A percentile compares a stretch with the other conserved stretches of the same genome.
Evolutionary conservation across 2,329 filamentous ascomycete species (phyloP).

Genomic region (Phyllosticta paracitricarpa): DNA sequence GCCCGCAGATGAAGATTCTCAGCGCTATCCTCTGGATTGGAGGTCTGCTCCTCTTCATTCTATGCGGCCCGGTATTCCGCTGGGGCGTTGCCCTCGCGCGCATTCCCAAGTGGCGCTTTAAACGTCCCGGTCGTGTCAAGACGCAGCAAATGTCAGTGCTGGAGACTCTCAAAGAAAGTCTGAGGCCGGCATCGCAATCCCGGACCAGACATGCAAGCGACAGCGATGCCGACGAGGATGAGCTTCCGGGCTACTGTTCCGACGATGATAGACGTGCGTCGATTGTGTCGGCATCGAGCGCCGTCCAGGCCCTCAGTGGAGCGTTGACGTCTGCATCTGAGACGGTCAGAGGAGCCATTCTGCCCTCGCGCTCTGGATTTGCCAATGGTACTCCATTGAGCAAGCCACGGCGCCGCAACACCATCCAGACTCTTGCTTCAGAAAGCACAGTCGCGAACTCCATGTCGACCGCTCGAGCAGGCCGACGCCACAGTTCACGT

Average conservation of each 20-base stretch:
- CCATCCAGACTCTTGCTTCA: slow-evolving; percentile 17
- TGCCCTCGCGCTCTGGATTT: neutral
- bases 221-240: slow-evolving; percentile 40
- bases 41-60: slow-evolving; percentile 64
- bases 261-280: slow-evolving; percentile 5
- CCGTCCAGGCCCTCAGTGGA: neutral
- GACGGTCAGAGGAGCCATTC: neutral
- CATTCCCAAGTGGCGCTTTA: slow-evolving; percentile 85
- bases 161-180: slow-evolving; percentile 28
- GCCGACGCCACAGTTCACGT: slow-evolving; percentile 18
- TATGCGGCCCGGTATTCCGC: slow-evolving; percentile 62
- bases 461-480: neutral
- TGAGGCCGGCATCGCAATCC: slow-evolving; percentile 14
- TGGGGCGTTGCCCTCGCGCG: slow-evolving; percentile 81
- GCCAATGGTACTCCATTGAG: neutral
- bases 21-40: slow-evolving; percentile 42
- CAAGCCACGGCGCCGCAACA: slow-evolving; percentile 21
- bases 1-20: slow-evolving; percentile 41
- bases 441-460: slow-evolving; percentile 1
- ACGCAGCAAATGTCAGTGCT: slow-evolving; percentile 35
- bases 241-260: slow-evolving; percentile 6
- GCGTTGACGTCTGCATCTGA: neutral
- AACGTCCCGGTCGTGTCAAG: slow-evolving; percentile 41
- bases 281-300: slow-evolving; percentile 3
- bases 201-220: slow-evolving; percentile 16